phyloP scores from a whole-genome alignment of 257 asterid species.

The Solanum gracilifrons region DNA sequence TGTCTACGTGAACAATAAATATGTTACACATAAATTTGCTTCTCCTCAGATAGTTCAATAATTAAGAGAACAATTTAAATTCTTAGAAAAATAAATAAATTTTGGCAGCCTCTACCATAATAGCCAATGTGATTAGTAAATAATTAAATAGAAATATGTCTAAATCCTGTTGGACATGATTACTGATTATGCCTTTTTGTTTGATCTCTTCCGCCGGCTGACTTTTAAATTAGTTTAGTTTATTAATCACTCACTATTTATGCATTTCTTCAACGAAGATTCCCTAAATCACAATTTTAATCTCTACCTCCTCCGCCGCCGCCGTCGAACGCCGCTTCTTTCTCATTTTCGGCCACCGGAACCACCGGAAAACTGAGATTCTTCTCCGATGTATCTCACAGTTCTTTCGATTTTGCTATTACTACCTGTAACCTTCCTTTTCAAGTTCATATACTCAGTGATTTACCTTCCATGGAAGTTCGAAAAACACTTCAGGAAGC shows the following conservation, averaged over 20 bases:
- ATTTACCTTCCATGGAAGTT: constrained; percentile 30
- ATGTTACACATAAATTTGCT: not conserved
- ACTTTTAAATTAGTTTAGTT: not conserved
- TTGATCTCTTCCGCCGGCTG: not conserved
- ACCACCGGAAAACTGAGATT: not conserved
- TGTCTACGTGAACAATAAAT: not conserved
- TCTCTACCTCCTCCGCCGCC: not conserved
- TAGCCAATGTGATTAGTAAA: not conserved
- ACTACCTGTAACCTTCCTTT: not conserved
- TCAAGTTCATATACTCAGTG: not conserved
- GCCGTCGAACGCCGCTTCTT: not conserved
- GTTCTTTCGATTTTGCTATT: not conserved
- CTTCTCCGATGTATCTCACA: not conserved
- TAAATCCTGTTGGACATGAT: not conserved
- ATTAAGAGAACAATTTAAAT: not conserved
- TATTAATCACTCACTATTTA: not conserved
- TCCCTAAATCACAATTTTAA: not conserved
- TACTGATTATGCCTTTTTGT: not conserved
- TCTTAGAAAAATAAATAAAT: not conserved
- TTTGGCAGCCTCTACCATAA: not conserved
- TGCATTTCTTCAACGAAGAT: not conserved
- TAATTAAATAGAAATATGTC: not conserved
- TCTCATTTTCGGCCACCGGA: not conserved
- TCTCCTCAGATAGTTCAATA: not conserved
- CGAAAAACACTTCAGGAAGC: constrained; percentile 29